phyloP scores from a whole-genome alignment of 1,284 basidiomycete genomes.

The Cutaneotrichosporon cavernicola region DNA sequence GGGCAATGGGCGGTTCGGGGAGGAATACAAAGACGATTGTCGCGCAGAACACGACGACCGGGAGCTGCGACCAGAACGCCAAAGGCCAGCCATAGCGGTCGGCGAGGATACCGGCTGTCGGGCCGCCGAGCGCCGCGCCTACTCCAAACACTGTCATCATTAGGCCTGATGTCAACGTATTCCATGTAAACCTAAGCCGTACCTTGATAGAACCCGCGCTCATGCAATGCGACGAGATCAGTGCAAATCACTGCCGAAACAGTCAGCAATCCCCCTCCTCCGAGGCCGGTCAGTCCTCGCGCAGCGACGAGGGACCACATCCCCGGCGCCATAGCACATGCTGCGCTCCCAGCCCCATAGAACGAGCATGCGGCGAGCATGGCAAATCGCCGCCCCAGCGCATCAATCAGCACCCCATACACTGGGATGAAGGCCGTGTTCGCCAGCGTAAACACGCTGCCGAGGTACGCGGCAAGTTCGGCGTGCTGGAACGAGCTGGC shows the following conservation, averaged over 20 bases:
- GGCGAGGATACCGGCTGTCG: constrained; percentile 45
- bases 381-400: constrained; percentile 46
- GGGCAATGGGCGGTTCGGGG: constrained; percentile 39
- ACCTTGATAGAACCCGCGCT: constrained; percentile 53
- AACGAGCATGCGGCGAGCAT: constrained; percentile 45
- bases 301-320: constrained; percentile 48
- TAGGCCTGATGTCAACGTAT: constrained; percentile 29
- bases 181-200: constrained; percentile 9
- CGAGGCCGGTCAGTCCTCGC: constrained; percentile 48
- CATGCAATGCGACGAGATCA: constrained; percentile 50
- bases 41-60: constrained; percentile 39
- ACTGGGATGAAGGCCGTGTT: constrained; percentile 52
- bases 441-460: constrained; percentile 46
- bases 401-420: constrained; percentile 52
- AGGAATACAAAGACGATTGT: constrained; percentile 39
- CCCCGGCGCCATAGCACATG: constrained; percentile 41
- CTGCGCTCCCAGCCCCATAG: constrained; percentile 44
- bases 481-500: constrained; percentile 43
- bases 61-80: constrained; percentile 49
- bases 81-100: constrained; percentile 48
- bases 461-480: constrained; percentile 49
- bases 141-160: constrained; percentile 53
- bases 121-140: constrained; percentile 49
- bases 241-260: constrained; percentile 52
- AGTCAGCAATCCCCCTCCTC: constrained; percentile 51